Percentiles rank a stretch among this genome's conserved stretches.
Evolutionary conservation across 176 grass and related monocot genomes (phyloP).

Genomic region (Lolium rigidum): DNA sequence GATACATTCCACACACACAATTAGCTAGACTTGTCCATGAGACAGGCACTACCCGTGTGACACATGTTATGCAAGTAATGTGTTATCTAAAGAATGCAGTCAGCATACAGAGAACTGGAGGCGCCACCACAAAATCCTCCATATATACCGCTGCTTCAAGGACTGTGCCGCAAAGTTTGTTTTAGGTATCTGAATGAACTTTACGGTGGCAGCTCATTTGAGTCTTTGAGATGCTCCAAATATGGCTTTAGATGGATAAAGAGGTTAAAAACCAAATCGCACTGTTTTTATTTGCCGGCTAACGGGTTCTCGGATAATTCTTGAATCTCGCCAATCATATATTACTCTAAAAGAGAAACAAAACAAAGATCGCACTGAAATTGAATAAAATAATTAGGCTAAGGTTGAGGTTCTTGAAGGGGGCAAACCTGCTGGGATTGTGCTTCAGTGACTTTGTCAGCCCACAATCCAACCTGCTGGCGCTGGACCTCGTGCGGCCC

Average conservation of each 20-base stretch:
- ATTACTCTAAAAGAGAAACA: not conserved
- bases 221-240: not conserved
- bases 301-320: too few relatives aligned
- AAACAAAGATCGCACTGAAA: not conserved
- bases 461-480: too few relatives aligned
- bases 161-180: not conserved
- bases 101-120: not conserved
- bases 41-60: not conserved
- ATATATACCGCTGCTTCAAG: not conserved
- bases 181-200: not conserved
- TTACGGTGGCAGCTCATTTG: not conserved
- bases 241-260: constrained; percentile 3
- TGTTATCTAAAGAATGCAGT: not conserved
- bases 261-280: too few relatives aligned
- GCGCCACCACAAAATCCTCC: not conserved
- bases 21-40: too few relatives aligned
- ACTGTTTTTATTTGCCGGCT: too few relatives aligned
- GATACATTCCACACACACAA: too few relatives aligned
- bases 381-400: not conserved
- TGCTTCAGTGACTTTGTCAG: too few relatives aligned
- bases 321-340: not conserved
- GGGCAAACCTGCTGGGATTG: constrained; percentile 3
- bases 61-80: not conserved
- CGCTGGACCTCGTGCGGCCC: not conserved
- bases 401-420: not conserved